These are phyloP conservation scores for Aureobasidium sp. DNA, from an alignment of 2,329 filamentous ascomycete species.

Conservation along the genomic window DNA sequence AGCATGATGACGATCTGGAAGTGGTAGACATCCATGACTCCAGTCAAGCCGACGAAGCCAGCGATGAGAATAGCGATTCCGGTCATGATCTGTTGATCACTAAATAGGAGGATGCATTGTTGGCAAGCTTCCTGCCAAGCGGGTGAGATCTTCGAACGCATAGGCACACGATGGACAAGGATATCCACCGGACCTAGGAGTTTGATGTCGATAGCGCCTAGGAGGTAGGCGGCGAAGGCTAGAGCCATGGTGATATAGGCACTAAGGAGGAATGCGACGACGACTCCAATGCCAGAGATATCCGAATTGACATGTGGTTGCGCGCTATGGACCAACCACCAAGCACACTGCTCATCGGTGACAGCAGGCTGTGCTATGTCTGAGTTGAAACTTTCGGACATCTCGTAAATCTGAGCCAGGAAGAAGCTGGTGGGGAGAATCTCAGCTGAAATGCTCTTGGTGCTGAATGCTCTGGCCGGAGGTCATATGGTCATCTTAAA, in stretches of 20 bases:
- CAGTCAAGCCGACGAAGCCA: neutral
- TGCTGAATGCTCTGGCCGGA: no score
- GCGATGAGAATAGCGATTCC: neutral
- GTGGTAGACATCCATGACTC: conserved; percentile 22
- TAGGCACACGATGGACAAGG: neutral
- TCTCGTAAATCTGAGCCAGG: no score
- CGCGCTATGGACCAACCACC: neutral
- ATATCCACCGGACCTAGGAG: neutral
- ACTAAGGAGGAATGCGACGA: neutral
- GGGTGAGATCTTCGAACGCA: neutral
- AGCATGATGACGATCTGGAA: conserved; percentile 25
- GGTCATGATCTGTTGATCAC: neutral
- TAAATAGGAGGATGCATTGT: neutral
- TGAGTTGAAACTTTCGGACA: no score
- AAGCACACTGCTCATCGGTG: neutral
- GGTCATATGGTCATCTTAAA: no score
- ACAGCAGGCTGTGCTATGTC: no score
- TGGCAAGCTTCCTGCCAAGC: neutral
- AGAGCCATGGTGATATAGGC: neutral
- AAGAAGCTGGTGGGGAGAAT: no score
- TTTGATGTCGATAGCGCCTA: neutral
- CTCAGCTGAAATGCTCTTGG: no score
- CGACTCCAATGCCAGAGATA: neutral
- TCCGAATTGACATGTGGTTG: neutral
- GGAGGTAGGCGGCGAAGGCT: neutral